Evolutionary conservation across 805 yeast genomes (phyloP), one percentile per base, ranked within the genome.

Genomic region (Candida gorgasii): DNA sequence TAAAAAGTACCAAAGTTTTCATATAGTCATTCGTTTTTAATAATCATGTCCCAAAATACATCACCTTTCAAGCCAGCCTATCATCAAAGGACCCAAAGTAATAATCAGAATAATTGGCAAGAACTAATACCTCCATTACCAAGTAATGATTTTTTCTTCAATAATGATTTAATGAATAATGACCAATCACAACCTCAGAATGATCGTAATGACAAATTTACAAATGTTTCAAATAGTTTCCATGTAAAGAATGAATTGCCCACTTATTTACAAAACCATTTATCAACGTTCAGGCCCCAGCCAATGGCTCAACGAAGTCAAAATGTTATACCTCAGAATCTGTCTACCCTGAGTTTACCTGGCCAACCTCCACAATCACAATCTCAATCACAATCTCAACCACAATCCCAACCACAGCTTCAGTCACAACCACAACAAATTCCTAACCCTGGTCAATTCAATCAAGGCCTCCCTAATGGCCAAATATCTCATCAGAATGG

Each of bases 61-160:
- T 34, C 28, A 12, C 35, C 35, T 4, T 34, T 18, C 11, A 27
- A 20, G 27, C 33, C 38, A 3, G 29, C 35, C 12, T 36, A 22
- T 11, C 51, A 45, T 39, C 51, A 45, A 26, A 32, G 49, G 32
- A 39, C 40, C 18, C 49, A 33, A 15, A 38, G 44, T 31, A 23
- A 22, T 18, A 17, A 14, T 24, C 29, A 12, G 8, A 32, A 19
- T 14, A 33, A 43, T 30, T 49, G 52, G 52, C 49, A 46, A 24
- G 43, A 42, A 15, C 39, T 49, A 20, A 49, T 49, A n/a, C 52
- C 52, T 33, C 52, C 52, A 1, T 36, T 49, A 40, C 52, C 49
- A 7, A 28, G 34, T 15, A 38, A 32, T 14, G 42, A 42, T 13
- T 32, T 48, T 33, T 38, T 44, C 29, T 36, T 39, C 17, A 30